Evolutionary conservation across 1,284 basidiomycete genomes (phyloP).

Genomic region (Amylostereum areolatum): DNA sequence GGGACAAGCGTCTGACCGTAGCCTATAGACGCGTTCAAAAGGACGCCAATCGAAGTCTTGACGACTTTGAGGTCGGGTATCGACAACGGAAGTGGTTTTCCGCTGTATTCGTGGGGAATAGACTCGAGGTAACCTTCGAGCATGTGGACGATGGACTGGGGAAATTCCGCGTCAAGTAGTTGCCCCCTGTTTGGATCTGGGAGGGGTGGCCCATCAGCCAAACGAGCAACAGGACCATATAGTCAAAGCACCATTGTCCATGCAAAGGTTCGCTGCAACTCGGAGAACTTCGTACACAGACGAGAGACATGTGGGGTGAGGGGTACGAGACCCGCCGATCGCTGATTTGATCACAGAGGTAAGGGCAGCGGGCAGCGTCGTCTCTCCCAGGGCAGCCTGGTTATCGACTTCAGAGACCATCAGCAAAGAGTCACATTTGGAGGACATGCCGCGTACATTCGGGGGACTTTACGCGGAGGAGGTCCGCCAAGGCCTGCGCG

Average conservation of each 20-base stretch:
- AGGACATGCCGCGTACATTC: slow-evolving; percentile 29
- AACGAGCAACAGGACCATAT: not conserved
- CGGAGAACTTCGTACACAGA: slow-evolving; percentile 64
- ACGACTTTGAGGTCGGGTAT: slow-evolving; percentile 65
- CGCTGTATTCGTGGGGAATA: slow-evolving; percentile 34
- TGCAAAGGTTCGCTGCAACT: slow-evolving; percentile 73
- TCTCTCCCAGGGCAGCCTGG: slow-evolving; percentile 62
- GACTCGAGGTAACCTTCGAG: slow-evolving; percentile 64
- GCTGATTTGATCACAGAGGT: slow-evolving; percentile 52
- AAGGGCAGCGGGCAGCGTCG: slow-evolving; percentile 57
- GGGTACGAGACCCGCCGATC: slow-evolving; percentile 41
- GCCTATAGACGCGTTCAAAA: slow-evolving; percentile 75
- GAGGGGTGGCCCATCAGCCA: not conserved
- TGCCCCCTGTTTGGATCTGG: slow-evolving; percentile 61
- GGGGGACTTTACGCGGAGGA: slow-evolving; percentile 45
- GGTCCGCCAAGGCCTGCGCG: slow-evolving; percentile 55
- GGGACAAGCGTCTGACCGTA: slow-evolving; percentile 46
- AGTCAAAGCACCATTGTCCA: slow-evolving; percentile 61
- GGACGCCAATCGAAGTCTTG: slow-evolving; percentile 72
- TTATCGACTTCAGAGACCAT: slow-evolving; percentile 46
- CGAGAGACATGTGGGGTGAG: slow-evolving; percentile 36
- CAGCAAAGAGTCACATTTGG: slow-evolving; percentile 2
- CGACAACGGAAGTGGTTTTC: slow-evolving; percentile 42
- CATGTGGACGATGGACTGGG: slow-evolving; percentile 57
- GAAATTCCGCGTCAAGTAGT: slow-evolving; percentile 63